These are phyloP conservation scores for Stylonectria norvegica DNA, from an alignment of 2,329 filamentous ascomycete genomes.

Conservation along the genomic window DNA sequence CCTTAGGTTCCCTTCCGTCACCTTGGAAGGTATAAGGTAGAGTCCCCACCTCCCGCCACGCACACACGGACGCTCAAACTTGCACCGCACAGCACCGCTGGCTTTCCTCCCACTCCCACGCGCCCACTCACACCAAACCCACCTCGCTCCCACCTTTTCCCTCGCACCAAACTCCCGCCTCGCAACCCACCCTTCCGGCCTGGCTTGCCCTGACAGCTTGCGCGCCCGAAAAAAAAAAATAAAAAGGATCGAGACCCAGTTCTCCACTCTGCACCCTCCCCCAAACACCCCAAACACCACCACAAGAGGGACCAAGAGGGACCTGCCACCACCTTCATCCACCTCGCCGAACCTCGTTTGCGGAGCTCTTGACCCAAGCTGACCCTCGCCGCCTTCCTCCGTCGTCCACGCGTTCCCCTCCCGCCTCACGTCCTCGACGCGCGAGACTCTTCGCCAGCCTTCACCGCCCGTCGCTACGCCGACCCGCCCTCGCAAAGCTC, in stretches of 20 bases:
- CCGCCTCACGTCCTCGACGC: conserved; percentile 13
- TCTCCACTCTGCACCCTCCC: conserved; percentile 47
- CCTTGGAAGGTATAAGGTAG: too few relatives aligned
- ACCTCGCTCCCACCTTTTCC: conserved; percentile 17
- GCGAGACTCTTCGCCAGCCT: neutral
- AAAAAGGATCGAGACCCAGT: conserved; percentile 43
- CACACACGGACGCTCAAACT: too few relatives aligned
- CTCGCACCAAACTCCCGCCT: conserved; percentile 22
- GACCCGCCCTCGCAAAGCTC: neutral
- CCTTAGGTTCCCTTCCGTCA: conserved; percentile 15
- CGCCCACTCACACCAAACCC: conserved; percentile 19
- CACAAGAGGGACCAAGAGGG: conserved; percentile 40
- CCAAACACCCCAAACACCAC: conserved; percentile 44
- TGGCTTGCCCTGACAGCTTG: conserved; percentile 28
- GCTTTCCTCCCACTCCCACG: neutral
- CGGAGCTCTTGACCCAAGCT: conserved; percentile 17
- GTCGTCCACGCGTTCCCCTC: conserved; percentile 14
- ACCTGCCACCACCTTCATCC: conserved; percentile 40
- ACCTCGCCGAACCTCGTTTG: conserved; percentile 32
- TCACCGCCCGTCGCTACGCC: neutral
- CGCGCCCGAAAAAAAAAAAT: conserved; percentile 33
- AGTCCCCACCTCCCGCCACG: too few relatives aligned
- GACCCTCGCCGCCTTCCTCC: neutral
- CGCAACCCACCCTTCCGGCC: conserved; percentile 28
- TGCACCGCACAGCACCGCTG: too few relatives aligned